phyloP scores from a whole-genome alignment of 257 asterid species.

The Capsicum pubescens region DNA sequence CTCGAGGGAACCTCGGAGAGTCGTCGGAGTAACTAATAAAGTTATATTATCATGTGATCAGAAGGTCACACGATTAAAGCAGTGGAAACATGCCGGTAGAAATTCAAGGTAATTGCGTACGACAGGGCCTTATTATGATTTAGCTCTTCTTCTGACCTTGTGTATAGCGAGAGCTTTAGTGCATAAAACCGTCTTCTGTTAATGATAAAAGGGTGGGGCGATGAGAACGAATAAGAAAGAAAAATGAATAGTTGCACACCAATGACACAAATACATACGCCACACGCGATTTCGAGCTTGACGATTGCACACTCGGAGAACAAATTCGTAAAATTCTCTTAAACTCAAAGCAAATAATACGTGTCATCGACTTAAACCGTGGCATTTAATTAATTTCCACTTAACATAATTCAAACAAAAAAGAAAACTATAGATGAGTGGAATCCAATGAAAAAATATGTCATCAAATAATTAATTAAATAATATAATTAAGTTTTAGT shows the following conservation, averaged over 20 bases:
- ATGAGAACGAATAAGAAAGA: not conserved
- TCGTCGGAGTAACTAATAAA: too few relatives aligned
- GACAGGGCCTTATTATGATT: too few relatives aligned
- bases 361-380: not conserved
- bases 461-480: not conserved
- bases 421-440: not conserved
- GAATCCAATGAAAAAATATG: conserved; percentile 28
- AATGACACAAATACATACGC: not conserved
- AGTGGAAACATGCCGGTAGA: too few relatives aligned
- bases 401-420: not conserved
- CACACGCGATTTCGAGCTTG: not conserved
- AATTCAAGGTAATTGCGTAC: too few relatives aligned
- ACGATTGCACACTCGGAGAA: not conserved
- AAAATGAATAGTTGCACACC: not conserved
- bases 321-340: too few relatives aligned
- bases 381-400: not conserved
- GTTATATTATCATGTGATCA: too few relatives aligned
- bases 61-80: too few relatives aligned
- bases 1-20: too few relatives aligned
- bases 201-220: too few relatives aligned
- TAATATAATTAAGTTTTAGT: not conserved
- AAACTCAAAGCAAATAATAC: not conserved
- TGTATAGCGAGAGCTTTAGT: too few relatives aligned
- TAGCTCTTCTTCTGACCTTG: too few relatives aligned
- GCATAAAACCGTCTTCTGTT: too few relatives aligned